Conservation (phyloP, 306 rosid genomes). For the Castanea mollissima region DNA sequence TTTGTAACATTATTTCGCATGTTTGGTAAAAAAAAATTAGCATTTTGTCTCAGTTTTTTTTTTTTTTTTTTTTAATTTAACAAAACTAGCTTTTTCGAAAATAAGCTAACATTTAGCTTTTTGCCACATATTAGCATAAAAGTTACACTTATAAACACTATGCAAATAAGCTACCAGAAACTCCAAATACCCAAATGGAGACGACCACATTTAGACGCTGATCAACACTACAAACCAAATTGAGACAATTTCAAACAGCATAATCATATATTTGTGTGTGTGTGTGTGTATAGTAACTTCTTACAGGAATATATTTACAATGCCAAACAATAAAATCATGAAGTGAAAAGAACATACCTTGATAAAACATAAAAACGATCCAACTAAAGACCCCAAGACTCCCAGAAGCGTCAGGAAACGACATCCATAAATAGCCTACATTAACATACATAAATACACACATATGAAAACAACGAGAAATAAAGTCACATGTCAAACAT, state of each 20-base stretch:
- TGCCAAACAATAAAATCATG: background rate
- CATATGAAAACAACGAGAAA: too few species aligned
- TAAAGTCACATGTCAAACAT: too few species aligned
- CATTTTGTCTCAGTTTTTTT: too few species aligned
- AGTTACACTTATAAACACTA: background rate
- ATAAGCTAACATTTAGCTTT: background rate
- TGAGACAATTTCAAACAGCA: background rate
- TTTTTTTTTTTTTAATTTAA: too few species aligned
- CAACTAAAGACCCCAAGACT: slow-evolving; percentile 80
- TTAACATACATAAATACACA: too few species aligned
- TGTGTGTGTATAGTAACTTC: background rate
- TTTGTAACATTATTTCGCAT: too few species aligned
- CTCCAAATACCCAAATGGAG: too few species aligned
- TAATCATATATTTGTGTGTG: too few species aligned
- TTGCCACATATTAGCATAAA: background rate
- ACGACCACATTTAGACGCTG: background rate
- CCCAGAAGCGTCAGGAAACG: slow-evolving; percentile 76
- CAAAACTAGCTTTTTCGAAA: background rate
- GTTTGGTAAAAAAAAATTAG: too few species aligned
- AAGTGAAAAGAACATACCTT: slow-evolving; percentile 45
- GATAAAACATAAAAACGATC: slow-evolving; percentile 73
- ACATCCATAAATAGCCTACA: slow-evolving; percentile 66
- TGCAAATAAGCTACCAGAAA: too few species aligned
- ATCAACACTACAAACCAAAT: background rate
- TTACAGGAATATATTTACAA: background rate